phyloP scores from a whole-genome alignment of 2,329 filamentous ascomycete species.

The Colletotrichum tanaceti region DNA sequence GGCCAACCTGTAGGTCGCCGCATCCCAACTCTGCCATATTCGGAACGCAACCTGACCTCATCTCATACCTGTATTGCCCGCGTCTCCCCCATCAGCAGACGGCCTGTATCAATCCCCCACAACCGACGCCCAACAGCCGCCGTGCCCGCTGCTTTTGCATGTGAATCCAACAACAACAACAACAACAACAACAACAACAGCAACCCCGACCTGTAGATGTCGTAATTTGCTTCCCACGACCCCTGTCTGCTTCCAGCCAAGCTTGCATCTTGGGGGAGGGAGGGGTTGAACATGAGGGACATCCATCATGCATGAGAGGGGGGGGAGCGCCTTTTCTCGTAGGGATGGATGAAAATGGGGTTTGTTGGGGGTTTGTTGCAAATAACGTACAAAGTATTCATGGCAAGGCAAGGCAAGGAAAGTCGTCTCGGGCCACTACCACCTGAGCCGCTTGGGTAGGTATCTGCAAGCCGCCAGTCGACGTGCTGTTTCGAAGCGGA shows the following conservation, averaged over 20 bases:
- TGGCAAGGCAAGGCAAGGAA: background rate
- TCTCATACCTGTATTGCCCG: too few species aligned
- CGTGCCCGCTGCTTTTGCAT: slow-evolving; percentile 24
- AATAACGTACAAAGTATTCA: background rate
- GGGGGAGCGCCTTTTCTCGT: slow-evolving; percentile 8
- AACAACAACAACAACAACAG: background rate
- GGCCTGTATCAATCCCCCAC: background rate
- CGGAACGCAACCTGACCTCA: slow-evolving; percentile 36
- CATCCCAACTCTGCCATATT: slow-evolving; percentile 27
- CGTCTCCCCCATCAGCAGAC: slow-evolving; percentile 34
- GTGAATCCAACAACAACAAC: slow-evolving; percentile 21
- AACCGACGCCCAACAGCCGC: slow-evolving; percentile 20
- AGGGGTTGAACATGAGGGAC: slow-evolving; percentile 33
- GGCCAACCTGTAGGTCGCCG: slow-evolving; percentile 17
- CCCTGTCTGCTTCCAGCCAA: slow-evolving; percentile 28
- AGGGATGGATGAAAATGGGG: background rate
- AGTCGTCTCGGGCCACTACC: background rate
- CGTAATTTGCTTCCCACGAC: slow-evolving; percentile 29
- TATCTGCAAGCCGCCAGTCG: background rate
- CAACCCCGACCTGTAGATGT: slow-evolving; percentile 26
- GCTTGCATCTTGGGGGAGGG: slow-evolving; percentile 28
- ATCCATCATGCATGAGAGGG: too few species aligned
- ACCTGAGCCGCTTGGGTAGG: background rate
- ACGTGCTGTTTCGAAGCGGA: background rate
- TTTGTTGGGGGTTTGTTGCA: too few species aligned